These are phyloP conservation scores for Fusarium torulosum DNA, from an alignment of 2,329 filamentous ascomycete genomes.

Conservation along the genomic window DNA sequence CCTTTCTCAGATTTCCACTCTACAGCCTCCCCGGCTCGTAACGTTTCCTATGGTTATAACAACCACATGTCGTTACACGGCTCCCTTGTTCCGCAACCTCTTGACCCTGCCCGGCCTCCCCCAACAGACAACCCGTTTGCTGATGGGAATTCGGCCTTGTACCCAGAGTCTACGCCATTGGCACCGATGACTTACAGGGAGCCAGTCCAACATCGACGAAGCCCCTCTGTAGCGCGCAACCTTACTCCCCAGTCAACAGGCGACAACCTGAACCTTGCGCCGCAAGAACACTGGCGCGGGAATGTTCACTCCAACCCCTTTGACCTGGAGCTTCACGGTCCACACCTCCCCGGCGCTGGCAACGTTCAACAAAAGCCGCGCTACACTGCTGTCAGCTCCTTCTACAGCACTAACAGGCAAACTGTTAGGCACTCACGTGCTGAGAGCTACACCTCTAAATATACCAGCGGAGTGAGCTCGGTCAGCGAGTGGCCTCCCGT, in stretches of 20 bases:
- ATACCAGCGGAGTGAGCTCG: slow-evolving; percentile 64
- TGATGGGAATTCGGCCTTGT: slow-evolving; percentile 61
- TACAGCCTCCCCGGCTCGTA: slow-evolving; percentile 27
- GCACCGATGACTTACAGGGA: slow-evolving; percentile 59
- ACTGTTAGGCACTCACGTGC: slow-evolving; percentile 58
- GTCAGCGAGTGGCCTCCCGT: slow-evolving; percentile 48
- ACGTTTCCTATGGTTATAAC: neutral
- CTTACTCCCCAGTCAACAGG: slow-evolving; percentile 47
- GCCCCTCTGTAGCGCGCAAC: slow-evolving; percentile 56
- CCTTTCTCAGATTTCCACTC: slow-evolving; percentile 60
- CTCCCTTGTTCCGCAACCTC: slow-evolving; percentile 56
- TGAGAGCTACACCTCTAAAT: slow-evolving; percentile 57
- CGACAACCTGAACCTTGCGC: slow-evolving; percentile 51
- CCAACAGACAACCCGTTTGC: slow-evolving; percentile 59
- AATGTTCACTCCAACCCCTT: slow-evolving; percentile 75
- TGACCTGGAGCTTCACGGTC: slow-evolving; percentile 65
- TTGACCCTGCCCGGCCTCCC: slow-evolving; percentile 45
- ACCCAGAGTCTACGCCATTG: slow-evolving; percentile 44
- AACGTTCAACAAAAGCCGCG: slow-evolving; percentile 42
- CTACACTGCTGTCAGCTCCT: slow-evolving; percentile 42
- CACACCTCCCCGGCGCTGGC: slow-evolving; percentile 34
- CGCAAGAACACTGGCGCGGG: slow-evolving; percentile 59
- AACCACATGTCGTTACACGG: slow-evolving; percentile 41
- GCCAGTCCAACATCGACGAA: slow-evolving; percentile 64
- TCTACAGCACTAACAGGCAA: slow-evolving; percentile 56